A percentile compares a stretch with the other conserved stretches of the same genome.
phyloP scores from a whole-genome alignment of 116 monocot species.

The Papilionanthe hybrid region DNA sequence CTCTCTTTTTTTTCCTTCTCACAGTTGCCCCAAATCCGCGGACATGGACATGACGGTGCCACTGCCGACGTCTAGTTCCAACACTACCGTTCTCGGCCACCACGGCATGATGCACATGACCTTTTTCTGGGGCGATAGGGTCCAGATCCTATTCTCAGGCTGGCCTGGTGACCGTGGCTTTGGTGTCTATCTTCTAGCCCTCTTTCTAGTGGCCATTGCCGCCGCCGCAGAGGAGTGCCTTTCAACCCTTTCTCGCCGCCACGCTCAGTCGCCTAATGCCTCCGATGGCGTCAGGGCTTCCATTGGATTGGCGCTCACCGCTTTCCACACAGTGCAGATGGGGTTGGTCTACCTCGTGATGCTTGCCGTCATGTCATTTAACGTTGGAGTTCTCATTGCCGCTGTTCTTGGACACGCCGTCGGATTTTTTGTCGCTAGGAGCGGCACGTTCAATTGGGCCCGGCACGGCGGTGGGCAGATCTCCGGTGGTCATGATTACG shows the following conservation, averaged over 20 bases:
- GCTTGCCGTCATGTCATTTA: conserved; percentile 21
- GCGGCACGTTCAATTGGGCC: background rate
- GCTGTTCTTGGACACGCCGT: conserved; percentile 13
- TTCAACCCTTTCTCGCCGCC: background rate
- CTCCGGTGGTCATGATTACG: background rate
- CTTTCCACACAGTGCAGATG: background rate
- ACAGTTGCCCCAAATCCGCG: background rate
- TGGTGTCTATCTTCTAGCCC: conserved; percentile 9
- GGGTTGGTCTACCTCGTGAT: conserved; percentile 15
- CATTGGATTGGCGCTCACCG: background rate
- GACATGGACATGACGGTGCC: background rate
- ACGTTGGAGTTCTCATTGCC: conserved; percentile 14
- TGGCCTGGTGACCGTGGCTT: conserved; percentile 19
- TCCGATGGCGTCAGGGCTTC: background rate
- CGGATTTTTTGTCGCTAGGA: conserved; percentile 1
- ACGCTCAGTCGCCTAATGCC: background rate
- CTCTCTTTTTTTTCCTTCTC: too few relatives aligned
- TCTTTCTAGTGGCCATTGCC: conserved; percentile 8
- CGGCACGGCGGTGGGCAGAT: background rate
- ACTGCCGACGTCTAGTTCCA: background rate
- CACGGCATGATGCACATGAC: conserved; percentile 23
- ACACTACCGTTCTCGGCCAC: background rate
- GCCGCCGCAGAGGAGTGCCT: conserved; percentile 12
- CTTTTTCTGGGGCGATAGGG: conserved; percentile 22
- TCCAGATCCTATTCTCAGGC: conserved; percentile 21